A percentile compares a stretch with the other conserved stretches of the same genome.
Conservation (phyloP, 495 filamentous ascomycete genomes). For the Hypoxylon trugodes region DNA sequence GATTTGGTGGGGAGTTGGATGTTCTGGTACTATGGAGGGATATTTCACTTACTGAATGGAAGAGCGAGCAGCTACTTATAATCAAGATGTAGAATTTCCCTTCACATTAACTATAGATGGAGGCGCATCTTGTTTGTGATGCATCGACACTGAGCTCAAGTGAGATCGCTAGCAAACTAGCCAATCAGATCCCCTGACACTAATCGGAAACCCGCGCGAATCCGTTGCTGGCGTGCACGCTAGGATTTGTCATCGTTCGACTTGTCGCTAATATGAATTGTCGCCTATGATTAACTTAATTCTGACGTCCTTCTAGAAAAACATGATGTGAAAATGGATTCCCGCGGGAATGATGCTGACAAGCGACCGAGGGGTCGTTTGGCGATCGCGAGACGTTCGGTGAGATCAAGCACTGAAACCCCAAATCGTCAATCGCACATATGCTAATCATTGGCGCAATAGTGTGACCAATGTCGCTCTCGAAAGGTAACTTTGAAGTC, state of each 20-base stretch:
- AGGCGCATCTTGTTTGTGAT: no score
- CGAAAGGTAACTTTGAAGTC: background rate
- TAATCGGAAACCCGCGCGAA: conserved; percentile 11
- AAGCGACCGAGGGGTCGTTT: background rate
- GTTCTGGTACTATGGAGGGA: background rate
- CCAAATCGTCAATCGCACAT: background rate
- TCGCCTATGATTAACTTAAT: background rate
- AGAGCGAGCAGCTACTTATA: background rate
- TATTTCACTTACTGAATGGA: background rate
- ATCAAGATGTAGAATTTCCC: no score
- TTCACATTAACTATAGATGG: no score
- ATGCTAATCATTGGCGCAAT: background rate
- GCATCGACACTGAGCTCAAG: background rate
- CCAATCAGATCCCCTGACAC: conserved; percentile 7
- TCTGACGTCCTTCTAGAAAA: background rate
- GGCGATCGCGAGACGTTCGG: conserved; percentile 1
- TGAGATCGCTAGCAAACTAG: background rate
- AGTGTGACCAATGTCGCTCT: conserved; percentile 13
- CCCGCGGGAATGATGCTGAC: background rate
- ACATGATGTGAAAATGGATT: background rate
- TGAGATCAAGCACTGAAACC: background rate
- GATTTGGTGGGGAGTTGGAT: background rate
- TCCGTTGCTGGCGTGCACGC: background rate
- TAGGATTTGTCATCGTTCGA: background rate
- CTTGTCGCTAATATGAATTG: background rate